These are phyloP conservation scores for Ophiostoma montium DNA, from an alignment of 2,329 filamentous ascomycete species.

Conservation along the genomic window DNA sequence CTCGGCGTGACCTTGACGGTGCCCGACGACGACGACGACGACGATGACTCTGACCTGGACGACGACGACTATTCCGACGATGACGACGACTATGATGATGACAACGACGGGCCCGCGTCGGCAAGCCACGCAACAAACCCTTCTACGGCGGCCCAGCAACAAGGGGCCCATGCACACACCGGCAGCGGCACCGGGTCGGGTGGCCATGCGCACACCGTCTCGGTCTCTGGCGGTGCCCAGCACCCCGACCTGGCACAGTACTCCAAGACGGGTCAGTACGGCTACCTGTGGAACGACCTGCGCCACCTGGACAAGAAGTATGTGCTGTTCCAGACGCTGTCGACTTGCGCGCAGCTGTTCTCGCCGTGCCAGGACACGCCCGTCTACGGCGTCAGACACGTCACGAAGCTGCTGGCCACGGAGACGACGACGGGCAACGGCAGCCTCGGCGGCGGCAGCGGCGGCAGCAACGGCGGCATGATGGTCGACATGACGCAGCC, in stretches of 20 bases:
- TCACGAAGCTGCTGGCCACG: not conserved
- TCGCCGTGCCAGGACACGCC: not conserved
- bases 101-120: not conserved
- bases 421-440: too few species aligned
- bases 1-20: not conserved
- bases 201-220: too few species aligned
- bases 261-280: too few species aligned
- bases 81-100: slow-evolving; percentile 14
- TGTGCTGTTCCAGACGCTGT: not conserved
- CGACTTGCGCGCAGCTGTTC: not conserved
- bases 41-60: not conserved
- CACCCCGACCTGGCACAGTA: too few species aligned
- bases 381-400: not conserved
- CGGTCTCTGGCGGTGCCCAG: too few species aligned
- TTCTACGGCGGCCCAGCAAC: too few species aligned
- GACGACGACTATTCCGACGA: not conserved
- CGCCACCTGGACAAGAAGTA: not conserved
- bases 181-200: too few species aligned
- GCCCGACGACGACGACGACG: not conserved
- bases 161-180: too few species aligned
- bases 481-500: slow-evolving; percentile 20
- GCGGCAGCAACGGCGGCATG: too few species aligned
- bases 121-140: too few species aligned
- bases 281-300: slow-evolving; percentile 3
- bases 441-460: too few species aligned